Percentiles rank a stretch among this genome's conserved stretches.
Evolutionary conservation across 768 basidiomycete genomes (phyloP).

Genomic region (Pleurotus sapidus): DNA sequence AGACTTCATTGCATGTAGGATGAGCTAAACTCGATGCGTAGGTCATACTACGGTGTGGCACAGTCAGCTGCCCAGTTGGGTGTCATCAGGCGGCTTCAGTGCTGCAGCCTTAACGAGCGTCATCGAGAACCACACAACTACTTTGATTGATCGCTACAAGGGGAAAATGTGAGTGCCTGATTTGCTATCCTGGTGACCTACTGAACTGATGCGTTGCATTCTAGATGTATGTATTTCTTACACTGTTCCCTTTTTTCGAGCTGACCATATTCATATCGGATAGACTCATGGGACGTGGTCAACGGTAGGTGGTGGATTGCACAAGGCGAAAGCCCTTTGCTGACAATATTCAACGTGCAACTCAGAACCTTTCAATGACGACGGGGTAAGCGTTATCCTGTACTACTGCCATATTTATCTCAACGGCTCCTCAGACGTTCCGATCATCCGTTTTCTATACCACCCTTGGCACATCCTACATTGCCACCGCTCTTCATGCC

Average conservation of each 20-base stretch:
- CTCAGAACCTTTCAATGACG: constrained; percentile 39
- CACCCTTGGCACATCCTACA: constrained; percentile 33
- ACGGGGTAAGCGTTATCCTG: constrained; percentile 22
- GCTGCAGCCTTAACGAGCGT: constrained; percentile 39
- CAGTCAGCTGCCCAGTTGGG: constrained; percentile 52
- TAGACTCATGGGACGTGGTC: constrained; percentile 41
- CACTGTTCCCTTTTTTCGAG: no score
- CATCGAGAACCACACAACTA: constrained; percentile 45
- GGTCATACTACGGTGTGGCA: constrained; percentile 51
- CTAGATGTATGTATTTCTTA: neutral
- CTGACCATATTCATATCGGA: neutral
- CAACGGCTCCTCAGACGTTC: constrained; percentile 21
- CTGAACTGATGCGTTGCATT: neutral
- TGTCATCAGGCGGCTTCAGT: constrained; percentile 39
- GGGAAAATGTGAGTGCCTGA: constrained; percentile 40
- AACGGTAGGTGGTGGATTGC: constrained; percentile 24
- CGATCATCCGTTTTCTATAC: constrained; percentile 40
- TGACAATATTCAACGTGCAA: no score
- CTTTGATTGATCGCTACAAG: constrained; percentile 48
- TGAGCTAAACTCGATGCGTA: constrained; percentile 1
- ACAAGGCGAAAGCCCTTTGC: no score
- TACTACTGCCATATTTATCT: no score
- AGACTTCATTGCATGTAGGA: no score
- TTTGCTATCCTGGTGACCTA: no score
- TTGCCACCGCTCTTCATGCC: constrained; percentile 37